phyloP scores from a whole-genome alignment of 169 alveolate species.

The Miamiensis avidus region DNA sequence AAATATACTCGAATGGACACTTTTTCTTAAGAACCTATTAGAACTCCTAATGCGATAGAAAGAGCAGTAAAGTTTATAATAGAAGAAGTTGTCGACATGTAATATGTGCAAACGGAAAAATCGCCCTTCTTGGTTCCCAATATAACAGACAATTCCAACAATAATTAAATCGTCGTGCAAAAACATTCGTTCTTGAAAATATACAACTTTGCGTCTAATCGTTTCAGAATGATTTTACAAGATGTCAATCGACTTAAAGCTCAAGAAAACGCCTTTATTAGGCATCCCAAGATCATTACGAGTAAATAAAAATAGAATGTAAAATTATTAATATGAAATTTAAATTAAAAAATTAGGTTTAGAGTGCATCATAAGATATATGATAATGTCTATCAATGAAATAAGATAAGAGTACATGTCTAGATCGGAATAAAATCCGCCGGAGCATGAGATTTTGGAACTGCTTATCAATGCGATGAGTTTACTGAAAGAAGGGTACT shows the following conservation, averaged over 20 bases:
- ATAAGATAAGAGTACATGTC: background rate
- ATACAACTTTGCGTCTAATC: no score
- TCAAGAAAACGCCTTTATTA: no score
- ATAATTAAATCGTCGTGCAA: no score
- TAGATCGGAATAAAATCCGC: background rate
- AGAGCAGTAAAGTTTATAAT: no score
- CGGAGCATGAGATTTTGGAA: background rate
- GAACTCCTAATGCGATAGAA: background rate
- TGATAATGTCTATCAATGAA: background rate
- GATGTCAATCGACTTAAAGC: no score
- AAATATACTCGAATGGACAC: background rate
- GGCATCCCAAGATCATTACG: no score
- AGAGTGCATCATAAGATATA: background rate
- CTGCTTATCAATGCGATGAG: background rate
- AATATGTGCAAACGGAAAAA: background rate
- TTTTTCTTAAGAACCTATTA: background rate
- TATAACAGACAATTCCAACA: no score
- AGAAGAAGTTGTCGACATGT: background rate
- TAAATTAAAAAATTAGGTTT: background rate
- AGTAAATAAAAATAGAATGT: no score
- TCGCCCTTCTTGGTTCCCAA: no score
- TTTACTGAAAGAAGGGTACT: background rate
- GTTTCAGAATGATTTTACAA: no score
- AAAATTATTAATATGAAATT: no score
- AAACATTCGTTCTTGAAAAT: no score